Conservation (phyloP, 352 stramenopile species). For the Globisporangium paddicum region DNA sequence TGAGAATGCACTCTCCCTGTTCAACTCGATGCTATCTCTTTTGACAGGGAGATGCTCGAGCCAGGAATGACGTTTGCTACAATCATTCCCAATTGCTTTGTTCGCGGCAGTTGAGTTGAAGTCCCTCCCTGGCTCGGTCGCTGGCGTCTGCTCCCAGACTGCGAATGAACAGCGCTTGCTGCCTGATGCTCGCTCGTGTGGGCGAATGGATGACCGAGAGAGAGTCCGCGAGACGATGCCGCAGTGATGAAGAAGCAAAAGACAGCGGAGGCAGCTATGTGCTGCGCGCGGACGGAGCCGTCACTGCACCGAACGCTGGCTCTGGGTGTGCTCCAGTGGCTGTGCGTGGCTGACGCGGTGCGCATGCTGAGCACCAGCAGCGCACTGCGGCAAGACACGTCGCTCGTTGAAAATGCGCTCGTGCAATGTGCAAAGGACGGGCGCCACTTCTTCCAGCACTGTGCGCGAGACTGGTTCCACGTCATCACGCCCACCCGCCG, state of each 20-base stretch:
- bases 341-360: slow-evolving; percentile 1
- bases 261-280: not conserved
- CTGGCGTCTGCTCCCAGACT: not conserved
- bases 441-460: slow-evolving; percentile 9
- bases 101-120: not conserved
- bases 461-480: slow-evolving; percentile 9
- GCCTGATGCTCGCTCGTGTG: too few species aligned
- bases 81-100: not conserved
- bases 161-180: not conserved
- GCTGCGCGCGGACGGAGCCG: not conserved
- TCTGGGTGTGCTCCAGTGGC: slow-evolving; percentile 1
- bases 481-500: not conserved
- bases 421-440: slow-evolving; percentile 1
- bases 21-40: not conserved
- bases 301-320: not conserved
- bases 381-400: not conserved
- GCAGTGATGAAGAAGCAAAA: slow-evolving; percentile 2
- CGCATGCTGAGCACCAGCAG: not conserved
- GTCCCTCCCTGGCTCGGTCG: not conserved
- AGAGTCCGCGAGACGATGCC: not conserved
- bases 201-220: not conserved
- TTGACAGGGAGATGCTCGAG: not conserved
- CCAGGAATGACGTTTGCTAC: not conserved
- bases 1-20: too few species aligned
- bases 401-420: not conserved